Conservation (phyloP, 2,329 filamentous ascomycete genomes). For the Nemania sp. region DNA sequence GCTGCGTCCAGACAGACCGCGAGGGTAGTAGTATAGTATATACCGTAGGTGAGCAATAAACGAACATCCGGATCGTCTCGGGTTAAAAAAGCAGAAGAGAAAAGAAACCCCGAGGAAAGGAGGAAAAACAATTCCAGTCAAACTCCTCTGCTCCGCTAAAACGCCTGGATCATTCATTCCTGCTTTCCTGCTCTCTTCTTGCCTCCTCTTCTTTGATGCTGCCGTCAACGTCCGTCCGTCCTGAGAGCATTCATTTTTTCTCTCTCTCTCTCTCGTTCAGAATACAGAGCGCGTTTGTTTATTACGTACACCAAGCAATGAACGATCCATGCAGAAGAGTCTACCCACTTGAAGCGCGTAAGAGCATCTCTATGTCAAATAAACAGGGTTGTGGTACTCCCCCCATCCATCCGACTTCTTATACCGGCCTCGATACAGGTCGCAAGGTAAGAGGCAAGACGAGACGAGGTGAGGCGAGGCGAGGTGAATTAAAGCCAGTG, state of each 20-base stretch:
- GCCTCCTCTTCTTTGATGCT: conserved; percentile 11
- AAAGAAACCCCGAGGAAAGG: neutral
- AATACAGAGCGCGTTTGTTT: conserved; percentile 11
- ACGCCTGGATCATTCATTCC: conserved; percentile 11
- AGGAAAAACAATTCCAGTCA: neutral
- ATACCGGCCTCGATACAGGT: neutral
- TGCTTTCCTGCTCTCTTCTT: no score
- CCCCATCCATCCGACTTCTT: neutral
- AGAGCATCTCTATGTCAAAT: conserved; percentile 9
- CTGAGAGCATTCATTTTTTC: no score
- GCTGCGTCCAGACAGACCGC: neutral
- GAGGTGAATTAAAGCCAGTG: no score
- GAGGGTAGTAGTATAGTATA: conserved; percentile 4
- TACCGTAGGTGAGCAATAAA: conserved; percentile 7
- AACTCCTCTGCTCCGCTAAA: conserved; percentile 26
- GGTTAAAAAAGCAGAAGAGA: neutral
- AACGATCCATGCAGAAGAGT: neutral
- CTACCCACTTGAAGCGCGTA: neutral
- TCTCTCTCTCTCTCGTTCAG: conserved; percentile 15
- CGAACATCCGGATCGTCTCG: conserved; percentile 1
- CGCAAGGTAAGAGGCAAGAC: no score
- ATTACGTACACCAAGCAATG: conserved; percentile 2
- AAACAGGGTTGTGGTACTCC: no score
- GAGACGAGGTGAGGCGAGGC: no score
- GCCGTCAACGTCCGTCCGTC: conserved; percentile 16